These are phyloP conservation scores for Zygosaccharomyces siamensis DNA, from an alignment of 805 yeast genomes.

Conservation along the genomic window DNA sequence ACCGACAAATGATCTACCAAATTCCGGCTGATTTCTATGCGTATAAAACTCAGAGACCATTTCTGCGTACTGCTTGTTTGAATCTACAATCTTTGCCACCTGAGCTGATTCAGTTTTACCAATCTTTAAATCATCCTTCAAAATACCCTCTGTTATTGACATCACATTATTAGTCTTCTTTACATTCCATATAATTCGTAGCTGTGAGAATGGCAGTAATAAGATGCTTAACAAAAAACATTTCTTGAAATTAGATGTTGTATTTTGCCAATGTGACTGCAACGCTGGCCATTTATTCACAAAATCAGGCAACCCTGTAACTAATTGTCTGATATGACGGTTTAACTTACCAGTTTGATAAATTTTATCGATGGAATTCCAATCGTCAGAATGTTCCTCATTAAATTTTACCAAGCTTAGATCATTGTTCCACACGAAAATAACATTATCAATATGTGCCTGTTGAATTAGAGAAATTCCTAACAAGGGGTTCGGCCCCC, in stretches of 20 bases:
- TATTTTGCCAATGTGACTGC: background rate
- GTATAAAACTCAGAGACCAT: slow-evolving; percentile 29
- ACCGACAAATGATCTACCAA: slow-evolving; percentile 57
- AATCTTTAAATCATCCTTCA: slow-evolving; percentile 66
- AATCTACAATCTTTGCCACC: slow-evolving; percentile 43
- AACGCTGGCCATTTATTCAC: slow-evolving; percentile 6
- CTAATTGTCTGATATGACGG: slow-evolving; percentile 10
- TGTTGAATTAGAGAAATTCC: slow-evolving; percentile 58
- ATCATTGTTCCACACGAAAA: slow-evolving; percentile 45
- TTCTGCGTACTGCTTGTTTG: slow-evolving; percentile 25
- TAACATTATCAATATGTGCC: slow-evolving; percentile 50
- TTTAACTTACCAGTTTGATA: slow-evolving; percentile 15
- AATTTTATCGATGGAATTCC: slow-evolving; percentile 18
- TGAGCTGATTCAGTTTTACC: slow-evolving; percentile 52
- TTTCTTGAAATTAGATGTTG: slow-evolving; percentile 15
- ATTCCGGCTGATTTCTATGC: slow-evolving; percentile 6
- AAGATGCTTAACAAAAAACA: slow-evolving; percentile 17
- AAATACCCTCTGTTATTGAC: slow-evolving; percentile 40
- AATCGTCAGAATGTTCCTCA: slow-evolving; percentile 17
- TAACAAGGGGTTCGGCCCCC: slow-evolving; percentile 53
- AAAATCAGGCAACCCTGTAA: slow-evolving; percentile 7
- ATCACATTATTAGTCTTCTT: slow-evolving; percentile 25
- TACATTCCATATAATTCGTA: slow-evolving; percentile 25
- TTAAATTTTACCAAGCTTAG: slow-evolving; percentile 22
- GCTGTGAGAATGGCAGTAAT: slow-evolving; percentile 23